Evolutionary conservation across 2,329 filamentous ascomycete species (phyloP), one percentile per base, ranked within the genome.

Genomic region (Exophiala lecanii-corni): DNA sequence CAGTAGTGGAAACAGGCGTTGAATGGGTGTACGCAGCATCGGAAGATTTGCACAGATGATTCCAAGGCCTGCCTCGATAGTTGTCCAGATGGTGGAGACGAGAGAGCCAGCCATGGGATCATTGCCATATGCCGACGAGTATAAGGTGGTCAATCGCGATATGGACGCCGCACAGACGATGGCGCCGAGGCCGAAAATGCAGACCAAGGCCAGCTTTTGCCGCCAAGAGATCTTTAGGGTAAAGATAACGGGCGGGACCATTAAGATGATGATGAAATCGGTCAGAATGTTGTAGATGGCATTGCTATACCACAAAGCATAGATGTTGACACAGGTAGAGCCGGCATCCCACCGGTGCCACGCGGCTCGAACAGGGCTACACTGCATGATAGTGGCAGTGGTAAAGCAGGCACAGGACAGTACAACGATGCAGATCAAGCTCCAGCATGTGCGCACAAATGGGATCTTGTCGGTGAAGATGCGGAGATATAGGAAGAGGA

Each of bases 401-500:
- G 67, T 64, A 3, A 70, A 69, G n/a, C 64, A 66, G 4, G 72
- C 47, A 51, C 67, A 71, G 57, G 71, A 77, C n/a, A 61, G 56
- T 9, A 66, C 15, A 12, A 77, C 64, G 39, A 75, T 57, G 35
- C 53, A 54, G 16, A 73, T 56, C 26, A 75, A 57, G 12, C 60
- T 43, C 43, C 66, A 66, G 45, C 68, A 73, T 25, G 65, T 57
- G 2, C 64, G 60, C 6, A 67, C 64, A 51, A 77, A 76, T 58
- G 63, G 68, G 34, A 47, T 30, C 18, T 44, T 61, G 35, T 71
- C 63, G 16, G 71, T 61, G 45, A 78, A 78, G 35, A 77, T 74
- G 18, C 73, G 71, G 16, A 74, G 70, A 51, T 77, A 79, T 13
- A 78, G 65, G 2, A 75, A 59, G 5, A 76, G 57, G 39, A 76